Evolutionary conservation across 1,139 yeast genomes (phyloP).

Genomic region (Blastobotrys ciferrii): DNA sequence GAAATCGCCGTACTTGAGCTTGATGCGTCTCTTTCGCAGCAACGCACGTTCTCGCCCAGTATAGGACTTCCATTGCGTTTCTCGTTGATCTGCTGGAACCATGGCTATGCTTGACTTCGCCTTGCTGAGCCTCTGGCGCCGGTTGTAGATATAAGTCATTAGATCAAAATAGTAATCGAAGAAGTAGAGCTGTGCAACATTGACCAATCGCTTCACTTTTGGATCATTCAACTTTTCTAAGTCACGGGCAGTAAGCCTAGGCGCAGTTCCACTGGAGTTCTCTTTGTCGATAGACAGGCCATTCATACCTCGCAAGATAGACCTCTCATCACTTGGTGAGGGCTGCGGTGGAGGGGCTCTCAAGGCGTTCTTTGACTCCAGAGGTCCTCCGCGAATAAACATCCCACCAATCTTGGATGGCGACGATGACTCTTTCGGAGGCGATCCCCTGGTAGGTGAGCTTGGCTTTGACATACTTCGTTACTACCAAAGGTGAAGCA

Average conservation of each 20-base stretch:
- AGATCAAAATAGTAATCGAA: constrained; percentile 94
- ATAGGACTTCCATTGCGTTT: constrained; percentile 76
- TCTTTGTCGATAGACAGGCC: constrained; percentile 26
- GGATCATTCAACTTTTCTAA: constrained; percentile 62
- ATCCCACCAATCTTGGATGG: constrained; percentile 1
- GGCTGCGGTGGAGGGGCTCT: constrained; percentile 1
- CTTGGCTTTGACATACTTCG: background rate
- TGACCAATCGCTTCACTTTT: constrained; percentile 81
- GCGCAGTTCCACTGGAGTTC: constrained; percentile 17
- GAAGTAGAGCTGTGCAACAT: constrained; percentile 74
- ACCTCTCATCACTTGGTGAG: constrained; percentile 21
- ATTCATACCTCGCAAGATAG: constrained; percentile 27
- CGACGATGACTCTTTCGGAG: background rate
- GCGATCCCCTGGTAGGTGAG: background rate
- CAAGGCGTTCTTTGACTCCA: constrained; percentile 6
- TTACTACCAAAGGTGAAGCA: background rate
- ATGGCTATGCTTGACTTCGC: constrained; percentile 57
- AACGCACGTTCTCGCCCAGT: constrained; percentile 81
- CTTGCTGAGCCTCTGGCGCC: constrained; percentile 73
- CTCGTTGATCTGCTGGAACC: constrained; percentile 52
- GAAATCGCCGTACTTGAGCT: constrained; percentile 92
- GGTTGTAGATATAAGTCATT: constrained; percentile 85
- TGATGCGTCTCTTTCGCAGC: constrained; percentile 81
- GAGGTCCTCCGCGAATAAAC: background rate
- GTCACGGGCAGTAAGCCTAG: constrained; percentile 28